phyloP scores from a whole-genome alignment of 2,329 filamentous ascomycete species.

The Diaporthe sp. region DNA sequence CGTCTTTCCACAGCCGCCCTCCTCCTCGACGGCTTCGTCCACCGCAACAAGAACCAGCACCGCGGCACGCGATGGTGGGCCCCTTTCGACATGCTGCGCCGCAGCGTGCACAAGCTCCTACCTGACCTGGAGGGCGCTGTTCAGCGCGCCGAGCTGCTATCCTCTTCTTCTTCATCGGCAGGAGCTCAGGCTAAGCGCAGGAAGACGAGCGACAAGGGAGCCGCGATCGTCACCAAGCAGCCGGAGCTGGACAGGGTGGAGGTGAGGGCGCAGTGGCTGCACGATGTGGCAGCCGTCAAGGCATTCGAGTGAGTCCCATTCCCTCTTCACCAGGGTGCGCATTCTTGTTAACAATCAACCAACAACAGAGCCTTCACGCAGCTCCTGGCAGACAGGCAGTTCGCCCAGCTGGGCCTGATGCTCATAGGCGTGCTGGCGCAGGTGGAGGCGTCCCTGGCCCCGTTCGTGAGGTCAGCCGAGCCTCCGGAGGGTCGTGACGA shows the following conservation, averaged over 20 bases:
- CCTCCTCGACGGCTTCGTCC: constrained; percentile 79
- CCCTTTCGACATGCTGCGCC: constrained; percentile 78
- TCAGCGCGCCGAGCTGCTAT: constrained; percentile 29
- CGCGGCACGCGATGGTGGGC: constrained; percentile 83
- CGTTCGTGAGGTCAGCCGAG: constrained; percentile 46
- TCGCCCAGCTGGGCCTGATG: constrained; percentile 77
- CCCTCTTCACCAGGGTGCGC: background rate
- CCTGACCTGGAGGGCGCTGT: constrained; percentile 48
- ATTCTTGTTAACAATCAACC: background rate
- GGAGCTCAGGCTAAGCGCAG: constrained; percentile 34
- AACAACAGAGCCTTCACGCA: constrained; percentile 74
- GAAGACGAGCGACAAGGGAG: constrained; percentile 18
- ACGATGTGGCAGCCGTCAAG: constrained; percentile 53
- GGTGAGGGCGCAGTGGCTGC: constrained; percentile 54
- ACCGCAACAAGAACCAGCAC: constrained; percentile 94
- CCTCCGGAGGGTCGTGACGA: constrained; percentile 40
- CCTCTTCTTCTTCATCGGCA: constrained; percentile 29
- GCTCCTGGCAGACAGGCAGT: constrained; percentile 78
- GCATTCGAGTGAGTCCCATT: constrained; percentile 58
- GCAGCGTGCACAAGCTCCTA: constrained; percentile 70
- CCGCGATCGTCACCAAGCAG: background rate
- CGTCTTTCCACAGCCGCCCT: constrained; percentile 57
- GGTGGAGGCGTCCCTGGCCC: constrained; percentile 60
- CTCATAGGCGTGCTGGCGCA: constrained; percentile 75
- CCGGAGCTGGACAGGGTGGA: constrained; percentile 35